Conservation (phyloP, 306 rosid species). For the Citrullus colocynthis region DNA sequence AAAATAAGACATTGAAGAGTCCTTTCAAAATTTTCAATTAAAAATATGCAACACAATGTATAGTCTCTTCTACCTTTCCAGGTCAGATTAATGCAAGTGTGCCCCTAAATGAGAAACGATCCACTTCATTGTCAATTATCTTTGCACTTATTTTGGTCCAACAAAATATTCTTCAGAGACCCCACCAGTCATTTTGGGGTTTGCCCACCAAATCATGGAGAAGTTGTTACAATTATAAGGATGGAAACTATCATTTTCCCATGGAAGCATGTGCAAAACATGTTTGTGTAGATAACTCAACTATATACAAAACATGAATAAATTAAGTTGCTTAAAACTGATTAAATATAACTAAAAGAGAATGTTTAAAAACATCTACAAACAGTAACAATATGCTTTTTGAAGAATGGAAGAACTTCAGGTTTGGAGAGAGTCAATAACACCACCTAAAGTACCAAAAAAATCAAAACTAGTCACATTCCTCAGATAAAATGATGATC, state of each 20-base stretch:
- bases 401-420: background rate
- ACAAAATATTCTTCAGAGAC: constrained; percentile 14
- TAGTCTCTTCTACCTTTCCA: constrained; percentile 7
- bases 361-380: background rate
- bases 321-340: constrained; percentile 10
- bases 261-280: constrained; percentile 29
- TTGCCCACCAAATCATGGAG: constrained; percentile 13
- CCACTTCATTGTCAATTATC: constrained; percentile 21
- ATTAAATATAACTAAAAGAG: constrained; percentile 11
- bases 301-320: background rate
- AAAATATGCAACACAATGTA: constrained; percentile 6
- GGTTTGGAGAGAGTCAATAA: background rate
- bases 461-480: constrained; percentile 7
- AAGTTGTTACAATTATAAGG: constrained; percentile 14
- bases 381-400: background rate
- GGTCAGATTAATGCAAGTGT: background rate
- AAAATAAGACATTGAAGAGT: constrained; percentile 8
- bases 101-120: constrained; percentile 12
- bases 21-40: background rate
- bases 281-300: constrained; percentile 11
- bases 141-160: constrained; percentile 13
- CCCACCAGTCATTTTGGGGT: constrained; percentile 19
- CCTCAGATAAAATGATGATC: background rate
- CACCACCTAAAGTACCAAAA: constrained; percentile 1
- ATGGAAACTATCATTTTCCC: constrained; percentile 15